phyloP scores from a whole-genome alignment of 257 asterid genomes.

The Cinchona pubescens region DNA sequence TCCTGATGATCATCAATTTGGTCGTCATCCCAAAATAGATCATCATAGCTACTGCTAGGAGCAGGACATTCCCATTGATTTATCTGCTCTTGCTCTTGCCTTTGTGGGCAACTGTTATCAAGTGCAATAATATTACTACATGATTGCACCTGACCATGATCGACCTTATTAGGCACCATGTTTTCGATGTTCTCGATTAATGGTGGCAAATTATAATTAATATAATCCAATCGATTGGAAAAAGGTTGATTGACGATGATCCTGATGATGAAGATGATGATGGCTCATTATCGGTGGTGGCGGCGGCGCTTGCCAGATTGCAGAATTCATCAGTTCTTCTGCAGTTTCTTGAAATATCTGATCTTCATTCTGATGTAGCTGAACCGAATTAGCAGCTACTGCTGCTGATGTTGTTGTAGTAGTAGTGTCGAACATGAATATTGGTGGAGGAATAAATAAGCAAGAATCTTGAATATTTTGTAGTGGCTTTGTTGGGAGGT shows the following conservation, averaged over 20 bases:
- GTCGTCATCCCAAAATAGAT: constrained; percentile 76
- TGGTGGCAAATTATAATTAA: constrained; percentile 41
- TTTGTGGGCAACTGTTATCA: constrained; percentile 55
- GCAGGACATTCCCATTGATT: constrained; percentile 70
- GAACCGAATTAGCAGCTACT: constrained; percentile 16
- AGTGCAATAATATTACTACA: constrained; percentile 16
- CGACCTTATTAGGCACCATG: constrained; percentile 36
- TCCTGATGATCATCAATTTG: constrained; percentile 40
- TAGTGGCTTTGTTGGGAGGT: constrained; percentile 31
- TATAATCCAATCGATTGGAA: constrained; percentile 23
- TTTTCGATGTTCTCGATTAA: constrained; percentile 43
- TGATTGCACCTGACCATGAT: constrained; percentile 32
- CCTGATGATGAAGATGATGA: constrained; percentile 31
- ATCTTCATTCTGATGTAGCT: constrained; percentile 18
- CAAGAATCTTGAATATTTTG: constrained; percentile 30
- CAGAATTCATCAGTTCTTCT: constrained; percentile 10
- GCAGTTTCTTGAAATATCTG: constrained; percentile 45
- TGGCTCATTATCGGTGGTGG: constrained; percentile 46
- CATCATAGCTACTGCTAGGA: too few relatives aligned
- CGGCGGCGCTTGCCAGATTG: too few relatives aligned
- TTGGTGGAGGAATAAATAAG: constrained; percentile 46
- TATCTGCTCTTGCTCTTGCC: constrained; percentile 40
- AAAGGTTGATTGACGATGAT: constrained; percentile 27
- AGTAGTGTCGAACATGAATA: constrained; percentile 54
- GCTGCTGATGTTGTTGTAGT: too few relatives aligned